Base-by-base conservation (phyloP, 2,329 filamentous ascomycete genomes). In the Talaromyces sp. region DNA sequence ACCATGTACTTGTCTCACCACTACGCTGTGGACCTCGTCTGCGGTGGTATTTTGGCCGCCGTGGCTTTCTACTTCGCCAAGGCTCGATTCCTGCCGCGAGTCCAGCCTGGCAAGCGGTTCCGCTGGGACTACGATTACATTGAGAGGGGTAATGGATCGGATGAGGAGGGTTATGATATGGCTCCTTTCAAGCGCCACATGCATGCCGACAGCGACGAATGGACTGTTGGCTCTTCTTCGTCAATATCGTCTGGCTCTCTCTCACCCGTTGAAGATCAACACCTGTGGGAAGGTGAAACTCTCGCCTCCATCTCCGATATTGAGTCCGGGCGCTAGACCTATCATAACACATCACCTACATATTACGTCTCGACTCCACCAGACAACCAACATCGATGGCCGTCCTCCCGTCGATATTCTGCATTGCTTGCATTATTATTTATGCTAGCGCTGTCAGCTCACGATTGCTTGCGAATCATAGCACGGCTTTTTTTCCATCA, bases 1-100 rank as follows among this genome's bases (percentile, higher is more conserved):
- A 98, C 94, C 70, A 97, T 98, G 92, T 97, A 98, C 75, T 86
- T 98, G 61, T 96, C 92, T 73, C 94, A 98, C 79, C 94, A 98
- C 81, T 98, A 98, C 76, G 94, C 93, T 37, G 90, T 98, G 47
- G 94, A 98, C 77, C 84, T 98, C 60, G 92, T 97, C 31, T 92
- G 87, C 41, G 94, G 94, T 70, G 92, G 90, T 75, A 83, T 97
- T 60, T 79, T 92, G 66, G 90, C 92, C 27, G 89, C 89, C 13
- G 82, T 90, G 60, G 88, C 90, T 66, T 98, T 92, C 83, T 96
- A 94, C 80, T 87, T 92, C 67, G 87, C 90, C 64, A 91, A 91
- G 74, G 86, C 89, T 49, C 88, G 89, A 66, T 97, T 92, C 81
- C 80, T 98, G 50, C 93, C 94, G 3, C 88, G 90, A 66, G 84